phyloP scores from a whole-genome alignment of 2,329 filamentous ascomycete genomes.

The Colletotrichum graminicola region DNA sequence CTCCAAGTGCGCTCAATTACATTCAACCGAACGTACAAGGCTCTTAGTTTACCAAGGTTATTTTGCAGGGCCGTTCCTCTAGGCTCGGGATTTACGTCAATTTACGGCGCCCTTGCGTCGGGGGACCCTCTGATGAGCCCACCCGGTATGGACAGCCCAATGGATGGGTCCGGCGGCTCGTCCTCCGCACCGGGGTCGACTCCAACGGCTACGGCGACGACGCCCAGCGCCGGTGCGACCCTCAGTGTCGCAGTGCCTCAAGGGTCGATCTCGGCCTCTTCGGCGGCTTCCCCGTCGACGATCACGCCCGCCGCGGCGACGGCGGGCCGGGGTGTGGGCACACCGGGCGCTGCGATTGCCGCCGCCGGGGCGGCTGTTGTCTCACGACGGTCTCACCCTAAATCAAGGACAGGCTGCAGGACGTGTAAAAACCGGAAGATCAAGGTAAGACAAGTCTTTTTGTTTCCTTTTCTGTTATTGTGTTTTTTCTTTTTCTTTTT shows the following conservation, averaged over 20 bases:
- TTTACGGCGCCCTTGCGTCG: not conserved
- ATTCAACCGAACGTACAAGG: slow-evolving; percentile 4
- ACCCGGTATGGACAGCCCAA: slow-evolving; percentile 38
- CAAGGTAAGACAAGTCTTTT: slow-evolving; percentile 48
- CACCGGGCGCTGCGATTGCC: slow-evolving; percentile 11
- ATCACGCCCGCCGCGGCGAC: slow-evolving; percentile 22
- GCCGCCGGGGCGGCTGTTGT: slow-evolving; percentile 25
- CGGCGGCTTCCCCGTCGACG: slow-evolving; percentile 26
- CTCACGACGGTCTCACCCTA: slow-evolving; percentile 66
- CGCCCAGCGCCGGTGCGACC: slow-evolving; percentile 16
- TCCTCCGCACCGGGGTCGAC: slow-evolving; percentile 38
- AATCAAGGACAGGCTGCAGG: slow-evolving; percentile 65
- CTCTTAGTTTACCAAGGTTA: not conserved
- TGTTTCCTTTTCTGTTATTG: not conserved
- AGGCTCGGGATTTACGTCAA: slow-evolving; percentile 3
- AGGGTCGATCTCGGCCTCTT: slow-evolving; percentile 3
- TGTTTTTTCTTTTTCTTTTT: not conserved
- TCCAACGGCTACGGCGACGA: slow-evolving; percentile 35
- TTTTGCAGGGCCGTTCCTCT: slow-evolving; percentile 9
- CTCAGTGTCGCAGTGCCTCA: slow-evolving; percentile 1
- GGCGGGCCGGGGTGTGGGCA: slow-evolving; percentile 1
- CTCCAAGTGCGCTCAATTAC: slow-evolving; percentile 7
- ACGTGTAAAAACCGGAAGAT: slow-evolving; percentile 69
- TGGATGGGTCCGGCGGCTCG: slow-evolving; percentile 39
- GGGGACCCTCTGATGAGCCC: slow-evolving; percentile 5